Percentiles rank a stretch among this genome's conserved stretches.
Evolutionary conservation across 495 filamentous ascomycete species (phyloP).

Genomic region (Immersiella caudata): DNA sequence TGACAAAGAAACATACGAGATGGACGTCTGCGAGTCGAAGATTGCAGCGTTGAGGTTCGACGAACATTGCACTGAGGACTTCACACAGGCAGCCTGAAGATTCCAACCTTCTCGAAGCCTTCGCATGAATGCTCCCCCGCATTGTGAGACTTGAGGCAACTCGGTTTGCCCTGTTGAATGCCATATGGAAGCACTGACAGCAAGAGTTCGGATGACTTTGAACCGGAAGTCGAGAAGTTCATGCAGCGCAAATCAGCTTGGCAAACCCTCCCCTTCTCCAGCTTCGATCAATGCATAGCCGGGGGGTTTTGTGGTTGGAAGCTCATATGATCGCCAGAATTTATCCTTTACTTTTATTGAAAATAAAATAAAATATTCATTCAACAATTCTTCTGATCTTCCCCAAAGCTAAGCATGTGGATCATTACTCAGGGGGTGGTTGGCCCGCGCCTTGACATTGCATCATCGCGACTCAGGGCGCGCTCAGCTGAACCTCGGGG

Average conservation of each 20-base stretch:
- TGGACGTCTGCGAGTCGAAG: neutral
- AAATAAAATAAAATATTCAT: neutral
- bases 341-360: neutral
- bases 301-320: neutral
- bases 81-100: neutral
- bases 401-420: constrained; percentile 5
- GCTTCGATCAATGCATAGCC: constrained; percentile 1
- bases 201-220: neutral
- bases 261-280: neutral
- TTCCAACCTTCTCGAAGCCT: neutral
- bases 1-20: neutral
- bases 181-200: neutral
- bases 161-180: neutral
- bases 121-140: constrained; percentile 1
- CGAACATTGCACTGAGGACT: neutral
- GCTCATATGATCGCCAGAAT: neutral
- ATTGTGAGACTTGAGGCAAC: neutral
- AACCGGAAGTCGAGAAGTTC: neutral
- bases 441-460: neutral
- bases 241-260: constrained; percentile 14
- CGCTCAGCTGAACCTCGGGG: constrained; percentile 13
- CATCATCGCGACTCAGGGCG: constrained; percentile 7
- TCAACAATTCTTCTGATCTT: neutral
- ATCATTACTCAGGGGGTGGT: neutral
- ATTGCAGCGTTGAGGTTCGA: neutral